A percentile compares a stretch with the other conserved stretches of the same genome.
phyloP scores from a whole-genome alignment of 2,329 filamentous ascomycete species.

The Gaeumannomyces sp. region DNA sequence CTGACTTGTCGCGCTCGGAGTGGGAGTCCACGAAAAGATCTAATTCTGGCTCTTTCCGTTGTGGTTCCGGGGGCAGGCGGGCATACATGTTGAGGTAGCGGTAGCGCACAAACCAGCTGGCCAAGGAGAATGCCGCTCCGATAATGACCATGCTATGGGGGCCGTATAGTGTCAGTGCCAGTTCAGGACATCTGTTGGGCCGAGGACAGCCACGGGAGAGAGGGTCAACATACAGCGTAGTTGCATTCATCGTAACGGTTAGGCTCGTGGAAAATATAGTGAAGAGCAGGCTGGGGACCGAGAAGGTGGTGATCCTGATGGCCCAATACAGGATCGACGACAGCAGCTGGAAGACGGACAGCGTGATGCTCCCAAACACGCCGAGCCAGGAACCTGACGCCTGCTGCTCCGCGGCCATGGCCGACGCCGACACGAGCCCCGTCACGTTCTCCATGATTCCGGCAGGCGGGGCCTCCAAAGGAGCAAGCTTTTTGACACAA shows the following conservation, averaged over 20 bases:
- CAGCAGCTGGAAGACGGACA: slow-evolving; percentile 48
- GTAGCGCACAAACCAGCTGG: slow-evolving; percentile 92
- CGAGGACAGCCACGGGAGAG: slow-evolving; percentile 5
- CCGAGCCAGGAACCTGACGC: slow-evolving; percentile 50
- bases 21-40: slow-evolving; percentile 92
- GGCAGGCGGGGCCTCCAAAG: slow-evolving; percentile 1
- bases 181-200: not conserved
- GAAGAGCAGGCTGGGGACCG: slow-evolving; percentile 82
- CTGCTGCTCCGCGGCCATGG: slow-evolving; percentile 28
- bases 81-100: slow-evolving; percentile 97
- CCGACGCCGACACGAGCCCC: slow-evolving; percentile 33
- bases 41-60: slow-evolving; percentile 90
- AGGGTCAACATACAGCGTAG: slow-evolving; percentile 64
- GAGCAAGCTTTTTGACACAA: slow-evolving; percentile 6
- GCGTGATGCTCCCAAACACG: slow-evolving; percentile 47
- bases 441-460: slow-evolving; percentile 24
- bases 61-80: slow-evolving; percentile 84
- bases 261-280: slow-evolving; percentile 84
- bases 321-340: slow-evolving; percentile 67
- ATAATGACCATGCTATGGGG: slow-evolving; percentile 64
- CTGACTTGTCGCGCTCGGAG: slow-evolving; percentile 83
- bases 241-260: slow-evolving; percentile 98
- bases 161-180: not conserved
- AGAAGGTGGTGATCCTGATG: slow-evolving; percentile 81
- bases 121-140: slow-evolving; percentile 69